phyloP scores from a whole-genome alignment of 1,284 basidiomycete species.

The Caloboletus inedulis region DNA sequence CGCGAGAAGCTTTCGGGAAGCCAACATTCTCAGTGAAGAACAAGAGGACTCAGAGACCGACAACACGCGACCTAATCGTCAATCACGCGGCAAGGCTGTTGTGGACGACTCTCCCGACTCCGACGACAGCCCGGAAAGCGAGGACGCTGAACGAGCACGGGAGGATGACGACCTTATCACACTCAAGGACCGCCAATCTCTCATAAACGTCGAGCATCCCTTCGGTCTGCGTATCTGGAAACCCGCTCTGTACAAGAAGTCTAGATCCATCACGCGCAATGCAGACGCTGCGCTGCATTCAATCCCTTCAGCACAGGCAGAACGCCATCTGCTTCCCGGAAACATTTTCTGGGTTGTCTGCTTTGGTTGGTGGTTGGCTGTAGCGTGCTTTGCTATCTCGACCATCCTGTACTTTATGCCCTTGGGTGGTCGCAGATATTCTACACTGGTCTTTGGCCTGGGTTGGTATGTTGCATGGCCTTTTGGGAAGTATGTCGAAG shows the following conservation, averaged over 20 bases:
- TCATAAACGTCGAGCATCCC: slow-evolving; percentile 98
- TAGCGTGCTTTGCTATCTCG: slow-evolving; percentile 68
- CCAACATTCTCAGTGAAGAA: slow-evolving; percentile 45
- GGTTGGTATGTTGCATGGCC: slow-evolving; percentile 98
- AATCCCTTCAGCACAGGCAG: slow-evolving; percentile 87
- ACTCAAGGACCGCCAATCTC: slow-evolving; percentile 93
- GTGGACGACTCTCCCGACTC: slow-evolving; percentile 33
- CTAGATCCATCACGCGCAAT: slow-evolving; percentile 91
- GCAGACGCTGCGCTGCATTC: slow-evolving; percentile 94
- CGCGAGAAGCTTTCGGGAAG: slow-evolving; percentile 43
- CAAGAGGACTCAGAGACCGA: slow-evolving; percentile 35
- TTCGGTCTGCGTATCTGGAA: slow-evolving; percentile 99
- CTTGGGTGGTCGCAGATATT: slow-evolving; percentile 79
- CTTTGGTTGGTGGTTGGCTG: slow-evolving; percentile 91
- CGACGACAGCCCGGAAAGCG: slow-evolving; percentile 34
- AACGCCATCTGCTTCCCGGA: slow-evolving; percentile 86
- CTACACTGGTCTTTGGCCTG: slow-evolving; percentile 85
- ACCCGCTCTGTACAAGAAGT: slow-evolving; percentile 98
- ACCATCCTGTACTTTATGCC: slow-evolving; percentile 73
- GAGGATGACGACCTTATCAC: slow-evolving; percentile 88
- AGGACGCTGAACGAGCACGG: slow-evolving; percentile 36
- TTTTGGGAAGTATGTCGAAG: slow-evolving; percentile 98
- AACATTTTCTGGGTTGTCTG: slow-evolving; percentile 89
- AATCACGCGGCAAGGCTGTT: slow-evolving; percentile 27
- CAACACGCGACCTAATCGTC: slow-evolving; percentile 29